Base-by-base conservation (phyloP, 2,329 filamentous ascomycete species). In the Chaetothyriales sp. region DNA sequence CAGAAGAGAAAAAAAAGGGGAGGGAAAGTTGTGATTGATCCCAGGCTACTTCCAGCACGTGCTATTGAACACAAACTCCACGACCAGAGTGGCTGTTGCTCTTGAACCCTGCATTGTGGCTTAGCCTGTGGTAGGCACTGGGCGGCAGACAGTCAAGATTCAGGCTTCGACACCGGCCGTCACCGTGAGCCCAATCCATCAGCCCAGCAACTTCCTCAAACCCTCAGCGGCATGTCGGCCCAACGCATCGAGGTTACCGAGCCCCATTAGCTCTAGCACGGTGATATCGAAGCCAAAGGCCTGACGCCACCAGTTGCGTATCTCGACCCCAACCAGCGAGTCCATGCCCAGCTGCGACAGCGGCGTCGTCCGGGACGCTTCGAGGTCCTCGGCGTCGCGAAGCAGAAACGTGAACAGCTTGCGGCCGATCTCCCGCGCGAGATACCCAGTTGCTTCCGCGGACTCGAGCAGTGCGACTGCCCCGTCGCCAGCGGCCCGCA, bases 251-350 rank as follows among this genome's bases (percentile, higher is more conserved):
- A 28, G 26, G 5, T 5, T 5, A 9, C 26, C 26, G 5, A 84
- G 43, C 22, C 47, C 43, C 15, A 43, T 15, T 28, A 82, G 69
- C 79, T 85, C 66, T 80, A 70, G 51, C 81, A 66, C 70, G 77
- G 63, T 54, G 18, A 64, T 53, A 5, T 64, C 61, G 6, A 64
- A 49, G 0, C 51, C 57, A 0, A 61, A 48, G 22, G 54, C 56
- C 0, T 62, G 59, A 3, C 56, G 56, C 36, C 49, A 53, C 58
- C 58, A 60, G 12, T 2, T 36, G 1, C 56, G 49, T 6, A 60
- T 2, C 52, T 60, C 58, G 19, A 60, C 49, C 5, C 46, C 50
- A 1, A 59, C 48, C 22, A 60, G 46, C 10, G 54, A 57, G 32
- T 60, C 59, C 18, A 60, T 10, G 1, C 59, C 59, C 2, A 60